Percentiles rank a stretch among this genome's conserved stretches.
Evolutionary conservation across 495 filamentous ascomycete species (phyloP).

Genomic region (Chaetomium cochliodes): DNA sequence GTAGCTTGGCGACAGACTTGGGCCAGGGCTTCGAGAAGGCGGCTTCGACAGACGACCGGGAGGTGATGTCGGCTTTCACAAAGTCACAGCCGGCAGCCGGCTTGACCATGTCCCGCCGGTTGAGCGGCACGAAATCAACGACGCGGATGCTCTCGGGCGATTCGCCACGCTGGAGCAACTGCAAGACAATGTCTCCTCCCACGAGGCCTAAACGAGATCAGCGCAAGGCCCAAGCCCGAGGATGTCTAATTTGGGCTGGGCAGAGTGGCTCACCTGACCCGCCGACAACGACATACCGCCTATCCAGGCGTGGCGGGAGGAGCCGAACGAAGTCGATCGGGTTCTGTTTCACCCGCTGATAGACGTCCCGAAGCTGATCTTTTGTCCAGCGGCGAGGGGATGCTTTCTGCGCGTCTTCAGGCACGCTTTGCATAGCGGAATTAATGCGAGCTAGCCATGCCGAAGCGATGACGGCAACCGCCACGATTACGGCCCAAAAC

Average conservation of each 20-base stretch:
- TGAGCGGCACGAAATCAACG: conserved; percentile 51
- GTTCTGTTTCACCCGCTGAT: conserved; percentile 44
- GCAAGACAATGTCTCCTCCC: conserved; percentile 55
- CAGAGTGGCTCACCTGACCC: conserved; percentile 48
- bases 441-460: conserved; percentile 55
- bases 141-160: conserved; percentile 54
- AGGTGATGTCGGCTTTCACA: conserved; percentile 55
- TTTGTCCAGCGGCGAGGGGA: conserved; percentile 55
- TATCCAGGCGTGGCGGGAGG: conserved; percentile 52
- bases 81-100: conserved; percentile 45
- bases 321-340: conserved; percentile 50
- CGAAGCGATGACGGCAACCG: conserved; percentile 31
- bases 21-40: conserved; percentile 56
- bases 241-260: conserved; percentile 4
- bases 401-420: conserved; percentile 42
- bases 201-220: conserved; percentile 47
- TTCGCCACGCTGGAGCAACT: conserved; percentile 56
- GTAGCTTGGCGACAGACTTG: conserved; percentile 41
- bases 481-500: conserved; percentile 11
- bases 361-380: conserved; percentile 49
- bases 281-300: conserved; percentile 59
- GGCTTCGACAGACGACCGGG: conserved; percentile 42
- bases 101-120: conserved; percentile 38
- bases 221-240: background rate
- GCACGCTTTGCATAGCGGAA: conserved; percentile 47